Evolutionary conservation across 164 flowering plant genomes (phyloP).

Genomic region (Umbellularia californica): DNA sequence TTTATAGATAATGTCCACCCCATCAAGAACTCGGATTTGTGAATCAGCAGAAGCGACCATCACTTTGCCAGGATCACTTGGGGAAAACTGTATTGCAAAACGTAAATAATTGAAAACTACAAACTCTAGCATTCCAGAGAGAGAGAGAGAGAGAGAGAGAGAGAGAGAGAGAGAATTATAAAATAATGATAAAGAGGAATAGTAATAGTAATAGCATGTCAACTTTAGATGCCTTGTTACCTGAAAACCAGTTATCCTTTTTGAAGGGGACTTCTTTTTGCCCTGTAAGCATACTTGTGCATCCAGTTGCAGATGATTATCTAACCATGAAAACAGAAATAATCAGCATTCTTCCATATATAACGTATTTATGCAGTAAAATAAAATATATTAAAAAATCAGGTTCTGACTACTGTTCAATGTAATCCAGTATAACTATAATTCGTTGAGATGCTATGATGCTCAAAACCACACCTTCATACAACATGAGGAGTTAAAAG

Average conservation of each 20-base stretch:
- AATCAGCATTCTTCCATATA: neutral
- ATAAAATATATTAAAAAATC: neutral
- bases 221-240: conserved; percentile 18
- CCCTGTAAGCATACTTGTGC: conserved; percentile 43
- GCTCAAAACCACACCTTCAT: neutral
- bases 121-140: neutral
- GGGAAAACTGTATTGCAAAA: conserved; percentile 51
- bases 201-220: neutral
- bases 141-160: too few species aligned
- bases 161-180: neutral
- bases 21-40: conserved; percentile 45
- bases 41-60: conserved; percentile 81
- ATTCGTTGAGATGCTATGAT: neutral
- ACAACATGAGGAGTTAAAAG: neutral
- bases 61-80: conserved; percentile 50
- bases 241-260: conserved; percentile 79
- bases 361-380: neutral
- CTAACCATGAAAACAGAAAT: conserved; percentile 27
- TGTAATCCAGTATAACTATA: neutral
- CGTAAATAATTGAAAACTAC: neutral
- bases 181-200: neutral
- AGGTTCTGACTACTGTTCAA: neutral
- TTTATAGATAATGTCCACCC: conserved; percentile 49
- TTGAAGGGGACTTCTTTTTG: conserved; percentile 61
- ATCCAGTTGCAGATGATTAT: conserved; percentile 48